Percentiles rank a stretch among this genome's conserved stretches.
phyloP scores from a whole-genome alignment of 2,329 filamentous ascomycete genomes.

The Alternaria ventricosa region DNA sequence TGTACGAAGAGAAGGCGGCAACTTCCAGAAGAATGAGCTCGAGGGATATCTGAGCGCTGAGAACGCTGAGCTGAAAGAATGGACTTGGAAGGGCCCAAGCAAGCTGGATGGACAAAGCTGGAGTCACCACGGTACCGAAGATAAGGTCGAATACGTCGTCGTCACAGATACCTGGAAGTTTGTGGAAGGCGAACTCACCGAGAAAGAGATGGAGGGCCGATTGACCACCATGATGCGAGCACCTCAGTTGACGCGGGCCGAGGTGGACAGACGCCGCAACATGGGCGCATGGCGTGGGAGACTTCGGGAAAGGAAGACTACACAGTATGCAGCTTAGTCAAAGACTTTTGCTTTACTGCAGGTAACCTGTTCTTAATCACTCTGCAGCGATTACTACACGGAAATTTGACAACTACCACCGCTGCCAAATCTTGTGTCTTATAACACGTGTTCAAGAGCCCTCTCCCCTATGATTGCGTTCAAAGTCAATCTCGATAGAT shows the following conservation, averaged over 20 bases:
- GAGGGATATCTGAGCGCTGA: constrained; percentile 18
- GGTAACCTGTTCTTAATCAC: too few relatives aligned
- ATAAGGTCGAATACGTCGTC: constrained; percentile 12
- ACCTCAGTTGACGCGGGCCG: not conserved
- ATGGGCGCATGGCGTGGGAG: not conserved
- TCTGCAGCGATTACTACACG: too few relatives aligned
- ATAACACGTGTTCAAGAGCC: too few relatives aligned
- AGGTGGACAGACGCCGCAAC: not conserved
- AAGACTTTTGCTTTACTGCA: too few relatives aligned
- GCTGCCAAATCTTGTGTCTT: too few relatives aligned
- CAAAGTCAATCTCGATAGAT: not conserved
- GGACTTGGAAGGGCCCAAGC: constrained; percentile 17
- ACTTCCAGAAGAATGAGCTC: not conserved
- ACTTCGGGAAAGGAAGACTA: not conserved
- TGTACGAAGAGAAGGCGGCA: not conserved
- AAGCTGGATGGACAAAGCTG: constrained; percentile 10
- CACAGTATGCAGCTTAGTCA: not conserved
- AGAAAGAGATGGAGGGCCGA: not conserved
- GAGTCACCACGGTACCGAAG: constrained; percentile 11
- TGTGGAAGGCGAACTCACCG: constrained; percentile 1
- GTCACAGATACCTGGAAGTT: constrained; percentile 15
- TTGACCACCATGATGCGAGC: not conserved
- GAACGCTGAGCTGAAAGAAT: constrained; percentile 10
- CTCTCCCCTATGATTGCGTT: too few relatives aligned
- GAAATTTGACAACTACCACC: too few relatives aligned